Evolutionary conservation across 768 basidiomycete genomes (phyloP).

Genomic region (Lyophyllum decastes): DNA sequence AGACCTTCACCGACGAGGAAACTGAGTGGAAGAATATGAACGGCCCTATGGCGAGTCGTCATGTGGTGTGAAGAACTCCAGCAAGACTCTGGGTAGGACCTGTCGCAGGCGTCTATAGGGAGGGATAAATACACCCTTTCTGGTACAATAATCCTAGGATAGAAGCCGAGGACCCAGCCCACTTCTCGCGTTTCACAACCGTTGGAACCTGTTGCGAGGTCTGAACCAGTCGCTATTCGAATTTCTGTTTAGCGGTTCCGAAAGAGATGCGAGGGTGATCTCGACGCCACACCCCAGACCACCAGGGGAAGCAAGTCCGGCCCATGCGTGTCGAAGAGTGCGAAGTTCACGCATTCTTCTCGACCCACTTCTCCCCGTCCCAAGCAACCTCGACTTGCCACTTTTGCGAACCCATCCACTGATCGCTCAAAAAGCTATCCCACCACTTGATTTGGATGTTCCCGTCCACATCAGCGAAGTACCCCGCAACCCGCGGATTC

Average conservation of each 20-base stretch:
- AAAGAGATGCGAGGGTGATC: not conserved
- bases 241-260: not conserved
- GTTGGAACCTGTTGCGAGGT: not conserved
- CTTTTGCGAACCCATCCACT: conserved; percentile 43
- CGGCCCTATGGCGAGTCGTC: too few relatives aligned
- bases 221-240: not conserved
- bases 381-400: conserved; percentile 38
- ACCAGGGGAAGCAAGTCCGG: not conserved
- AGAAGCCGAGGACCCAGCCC: not conserved
- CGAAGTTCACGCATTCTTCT: conserved; percentile 26
- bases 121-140: not conserved
- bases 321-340: not conserved
- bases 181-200: not conserved
- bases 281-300: not conserved
- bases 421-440: conserved; percentile 43
- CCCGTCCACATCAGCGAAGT: conserved; percentile 34
- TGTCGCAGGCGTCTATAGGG: not conserved
- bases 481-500: conserved; percentile 44
- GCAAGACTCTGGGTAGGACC: not conserved
- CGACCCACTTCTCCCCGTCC: conserved; percentile 40
- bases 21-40: too few relatives aligned
- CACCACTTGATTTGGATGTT: conserved; percentile 44
- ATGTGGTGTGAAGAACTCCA: not conserved
- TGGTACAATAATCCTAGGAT: not conserved
- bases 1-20: too few relatives aligned